These are phyloP conservation scores for Cladosporium velox DNA, from an alignment of 2,329 filamentous ascomycete genomes.

Conservation along the genomic window DNA sequence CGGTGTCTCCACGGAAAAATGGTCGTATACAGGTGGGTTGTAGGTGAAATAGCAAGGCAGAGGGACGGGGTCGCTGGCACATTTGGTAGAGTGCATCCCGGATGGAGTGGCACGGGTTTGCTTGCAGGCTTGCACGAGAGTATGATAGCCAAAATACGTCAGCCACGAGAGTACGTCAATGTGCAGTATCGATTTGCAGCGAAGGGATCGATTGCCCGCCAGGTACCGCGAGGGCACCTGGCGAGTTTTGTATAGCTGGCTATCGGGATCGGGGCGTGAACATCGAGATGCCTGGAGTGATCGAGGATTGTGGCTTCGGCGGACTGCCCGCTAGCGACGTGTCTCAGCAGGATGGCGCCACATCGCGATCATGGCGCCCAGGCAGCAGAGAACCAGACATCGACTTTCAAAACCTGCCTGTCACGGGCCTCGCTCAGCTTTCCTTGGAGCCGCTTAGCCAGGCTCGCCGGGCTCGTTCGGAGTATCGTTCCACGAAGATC, in stretches of 20 bases:
- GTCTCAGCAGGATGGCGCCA: conserved; percentile 6
- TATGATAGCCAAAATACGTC: conserved; percentile 4
- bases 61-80: not conserved
- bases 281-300: conserved; percentile 2
- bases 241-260: not conserved
- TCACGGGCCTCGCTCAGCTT: not conserved
- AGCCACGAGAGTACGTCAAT: not conserved
- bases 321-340: not conserved
- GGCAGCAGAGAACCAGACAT: not conserved
- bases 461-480: not conserved
- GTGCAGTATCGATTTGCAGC: not conserved
- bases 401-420: conserved; percentile 11
- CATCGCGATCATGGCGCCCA: conserved; percentile 2
- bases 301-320: conserved; percentile 11
- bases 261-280: conserved; percentile 9
- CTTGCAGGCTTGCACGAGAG: not conserved
- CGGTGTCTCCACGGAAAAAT: conserved; percentile 27
- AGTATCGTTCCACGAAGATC: not conserved
- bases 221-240: not conserved
- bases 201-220: not conserved
- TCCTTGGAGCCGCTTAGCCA: not conserved
- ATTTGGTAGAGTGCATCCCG: not conserved
- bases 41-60: conserved; percentile 26
- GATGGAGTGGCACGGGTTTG: not conserved
- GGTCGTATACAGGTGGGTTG: conserved; percentile 20